These are phyloP conservation scores for Phaeoacremonium minimum DNA, from an alignment of 2,329 filamentous ascomycete genomes.

Conservation along the genomic window DNA sequence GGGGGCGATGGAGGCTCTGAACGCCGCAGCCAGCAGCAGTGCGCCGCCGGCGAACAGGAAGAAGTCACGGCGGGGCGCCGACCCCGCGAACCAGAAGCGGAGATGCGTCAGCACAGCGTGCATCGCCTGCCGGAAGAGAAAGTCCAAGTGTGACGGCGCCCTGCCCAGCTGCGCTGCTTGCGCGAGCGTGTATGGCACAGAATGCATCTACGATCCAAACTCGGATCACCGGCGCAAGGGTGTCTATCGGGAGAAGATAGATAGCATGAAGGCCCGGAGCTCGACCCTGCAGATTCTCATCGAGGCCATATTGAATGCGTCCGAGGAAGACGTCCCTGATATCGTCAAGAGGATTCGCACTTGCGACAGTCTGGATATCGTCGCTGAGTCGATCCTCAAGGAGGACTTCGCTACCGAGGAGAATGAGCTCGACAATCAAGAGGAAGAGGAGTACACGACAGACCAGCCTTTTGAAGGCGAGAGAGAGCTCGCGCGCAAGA, in stretches of 20 bases:
- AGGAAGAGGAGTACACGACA: conserved; percentile 32
- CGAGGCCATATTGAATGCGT: conserved; percentile 85
- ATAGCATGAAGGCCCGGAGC: conserved; percentile 80
- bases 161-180: conserved; percentile 93
- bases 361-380: conserved; percentile 63
- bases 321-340: conserved; percentile 77
- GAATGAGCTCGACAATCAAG: conserved; percentile 28
- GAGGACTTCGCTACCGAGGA: conserved; percentile 28
- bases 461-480: conserved; percentile 54
- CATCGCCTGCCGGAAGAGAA: conserved; percentile 72
- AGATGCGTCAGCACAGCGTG: conserved; percentile 83
- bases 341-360: conserved; percentile 85
- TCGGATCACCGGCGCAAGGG: conserved; percentile 95
- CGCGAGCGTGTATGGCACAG: conserved; percentile 84
- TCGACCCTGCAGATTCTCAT: conserved; percentile 90
- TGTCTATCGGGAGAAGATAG: conserved; percentile 91
- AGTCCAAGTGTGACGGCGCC: conserved; percentile 89
- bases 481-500: conserved; percentile 81
- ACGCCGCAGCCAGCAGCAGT: no score
- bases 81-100: conserved; percentile 55
- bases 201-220: conserved; percentile 92
- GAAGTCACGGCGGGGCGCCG: conserved; percentile 44
- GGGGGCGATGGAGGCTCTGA: no score
- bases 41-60: conserved; percentile 31
- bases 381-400: conserved; percentile 50